Conservation (phyloP, 345 rosid genomes). For the Kandelia obovata region DNA sequence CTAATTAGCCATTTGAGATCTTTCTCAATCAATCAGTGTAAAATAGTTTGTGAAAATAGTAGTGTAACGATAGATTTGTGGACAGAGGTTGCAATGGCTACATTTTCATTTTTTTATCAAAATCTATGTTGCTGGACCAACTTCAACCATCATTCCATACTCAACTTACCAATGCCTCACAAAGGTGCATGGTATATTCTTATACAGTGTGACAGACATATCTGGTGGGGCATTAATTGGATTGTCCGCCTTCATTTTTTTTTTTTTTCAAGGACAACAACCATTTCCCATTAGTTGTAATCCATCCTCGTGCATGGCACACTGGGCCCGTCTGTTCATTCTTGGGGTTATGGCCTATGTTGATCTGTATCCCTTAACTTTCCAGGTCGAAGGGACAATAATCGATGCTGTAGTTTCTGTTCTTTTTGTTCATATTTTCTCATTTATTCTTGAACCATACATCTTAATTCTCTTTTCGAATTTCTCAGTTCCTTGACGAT, state of each 20-base stretch:
- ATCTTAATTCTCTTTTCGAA: not conserved
- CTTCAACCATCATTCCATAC: too few species aligned
- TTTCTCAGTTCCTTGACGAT: conserved; percentile 60
- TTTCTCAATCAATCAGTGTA: not conserved
- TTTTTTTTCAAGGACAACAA: too few species aligned
- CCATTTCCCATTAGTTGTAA: too few species aligned
- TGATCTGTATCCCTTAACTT: conserved; percentile 8
- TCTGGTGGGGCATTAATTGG: too few species aligned
- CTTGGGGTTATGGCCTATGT: not conserved
- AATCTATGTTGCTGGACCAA: not conserved
- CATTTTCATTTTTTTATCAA: not conserved
- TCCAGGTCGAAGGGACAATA: not conserved
- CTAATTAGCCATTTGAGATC: not conserved
- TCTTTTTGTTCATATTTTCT: not conserved
- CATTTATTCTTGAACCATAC: not conserved
- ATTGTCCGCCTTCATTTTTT: too few species aligned
- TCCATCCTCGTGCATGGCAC: too few species aligned
- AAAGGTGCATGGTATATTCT: too few species aligned
- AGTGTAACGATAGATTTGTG: not conserved
- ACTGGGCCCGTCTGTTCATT: too few species aligned
- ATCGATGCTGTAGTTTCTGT: not conserved
- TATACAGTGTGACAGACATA: too few species aligned
- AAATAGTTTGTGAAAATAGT: not conserved
- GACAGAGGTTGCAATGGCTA: not conserved
- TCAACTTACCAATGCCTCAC: too few species aligned